These are phyloP conservation scores for Papiliotrema laurentii DNA, from an alignment of 1,284 basidiomycete species.

Conservation along the genomic window DNA sequence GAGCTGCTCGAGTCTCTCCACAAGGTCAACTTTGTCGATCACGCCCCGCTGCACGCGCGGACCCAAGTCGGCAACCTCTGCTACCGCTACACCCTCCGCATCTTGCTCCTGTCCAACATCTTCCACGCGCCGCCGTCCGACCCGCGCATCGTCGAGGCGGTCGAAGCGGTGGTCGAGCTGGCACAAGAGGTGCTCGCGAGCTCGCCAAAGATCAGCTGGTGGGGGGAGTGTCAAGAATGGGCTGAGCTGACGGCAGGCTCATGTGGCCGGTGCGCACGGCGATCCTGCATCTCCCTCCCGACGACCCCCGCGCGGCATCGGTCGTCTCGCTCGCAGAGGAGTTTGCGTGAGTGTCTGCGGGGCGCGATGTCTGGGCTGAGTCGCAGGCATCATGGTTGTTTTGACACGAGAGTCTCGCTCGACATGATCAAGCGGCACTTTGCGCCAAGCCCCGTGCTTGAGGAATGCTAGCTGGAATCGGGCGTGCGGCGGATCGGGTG, in stretches of 20 bases:
- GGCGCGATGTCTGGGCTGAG: neutral
- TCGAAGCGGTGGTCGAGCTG: neutral
- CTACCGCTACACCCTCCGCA: neutral
- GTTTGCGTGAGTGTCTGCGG: neutral
- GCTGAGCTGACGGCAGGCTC: neutral
- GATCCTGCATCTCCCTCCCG: neutral
- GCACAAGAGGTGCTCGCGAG: neutral
- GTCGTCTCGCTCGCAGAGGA: neutral
- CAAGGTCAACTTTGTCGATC: neutral
- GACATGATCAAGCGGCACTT: too few species aligned
- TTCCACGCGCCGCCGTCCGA: neutral
- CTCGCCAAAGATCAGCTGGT: neutral
- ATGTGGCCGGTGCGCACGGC: neutral
- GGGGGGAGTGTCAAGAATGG: neutral
- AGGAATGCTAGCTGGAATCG: too few species aligned
- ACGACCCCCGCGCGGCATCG: neutral
- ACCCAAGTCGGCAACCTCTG: neutral
- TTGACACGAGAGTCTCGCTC: too few species aligned
- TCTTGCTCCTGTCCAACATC: neutral
- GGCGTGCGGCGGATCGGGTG: too few species aligned
- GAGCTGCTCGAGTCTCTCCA: neutral
- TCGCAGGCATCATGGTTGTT: neutral
- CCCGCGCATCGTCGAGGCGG: neutral
- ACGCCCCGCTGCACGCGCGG: neutral
- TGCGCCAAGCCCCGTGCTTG: too few species aligned